phyloP scores from a whole-genome alignment of 1,284 basidiomycete species.

The Cryptococcus floricola region DNA sequence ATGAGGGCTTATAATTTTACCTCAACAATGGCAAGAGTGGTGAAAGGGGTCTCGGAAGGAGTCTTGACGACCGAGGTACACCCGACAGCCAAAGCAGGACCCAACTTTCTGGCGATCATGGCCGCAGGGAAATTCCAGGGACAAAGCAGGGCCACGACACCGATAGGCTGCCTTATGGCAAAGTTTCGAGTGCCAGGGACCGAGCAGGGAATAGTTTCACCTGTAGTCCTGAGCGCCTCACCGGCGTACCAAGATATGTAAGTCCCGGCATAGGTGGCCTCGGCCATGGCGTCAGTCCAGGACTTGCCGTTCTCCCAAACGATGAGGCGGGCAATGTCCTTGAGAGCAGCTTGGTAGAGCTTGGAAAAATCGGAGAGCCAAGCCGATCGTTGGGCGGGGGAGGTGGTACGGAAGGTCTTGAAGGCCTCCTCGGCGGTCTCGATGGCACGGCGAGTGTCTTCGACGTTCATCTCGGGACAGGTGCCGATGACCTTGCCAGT shows the following conservation, averaged over 20 bases:
- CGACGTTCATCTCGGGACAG: slow-evolving; percentile 78
- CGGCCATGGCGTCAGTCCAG: slow-evolving; percentile 72
- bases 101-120: slow-evolving; percentile 62
- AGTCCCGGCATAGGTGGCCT: slow-evolving; percentile 73
- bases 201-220: slow-evolving; percentile 79
- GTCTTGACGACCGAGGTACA: slow-evolving; percentile 96
- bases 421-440: slow-evolving; percentile 71
- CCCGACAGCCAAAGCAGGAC: slow-evolving; percentile 75
- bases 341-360: slow-evolving; percentile 31
- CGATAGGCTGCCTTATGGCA: slow-evolving; percentile 91
- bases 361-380: slow-evolving; percentile 32
- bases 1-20: slow-evolving; percentile 9
- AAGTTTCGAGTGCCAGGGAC: slow-evolving; percentile 72
- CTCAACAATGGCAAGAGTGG: slow-evolving; percentile 66
- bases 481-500: slow-evolving; percentile 73
- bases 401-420: slow-evolving; percentile 73
- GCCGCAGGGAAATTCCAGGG: slow-evolving; percentile 84
- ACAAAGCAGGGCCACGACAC: slow-evolving; percentile 53
- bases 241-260: slow-evolving; percentile 84
- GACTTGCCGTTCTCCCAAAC: slow-evolving; percentile 85
- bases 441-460: slow-evolving; percentile 76
- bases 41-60: slow-evolving; percentile 92
- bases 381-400: slow-evolving; percentile 43
- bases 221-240: slow-evolving; percentile 69
- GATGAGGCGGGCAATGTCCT: slow-evolving; percentile 44